Percentiles rank a stretch among this genome's conserved stretches.
Evolutionary conservation across 2,329 filamentous ascomycete genomes (phyloP).

Genomic region (Aspergillus felis): DNA sequence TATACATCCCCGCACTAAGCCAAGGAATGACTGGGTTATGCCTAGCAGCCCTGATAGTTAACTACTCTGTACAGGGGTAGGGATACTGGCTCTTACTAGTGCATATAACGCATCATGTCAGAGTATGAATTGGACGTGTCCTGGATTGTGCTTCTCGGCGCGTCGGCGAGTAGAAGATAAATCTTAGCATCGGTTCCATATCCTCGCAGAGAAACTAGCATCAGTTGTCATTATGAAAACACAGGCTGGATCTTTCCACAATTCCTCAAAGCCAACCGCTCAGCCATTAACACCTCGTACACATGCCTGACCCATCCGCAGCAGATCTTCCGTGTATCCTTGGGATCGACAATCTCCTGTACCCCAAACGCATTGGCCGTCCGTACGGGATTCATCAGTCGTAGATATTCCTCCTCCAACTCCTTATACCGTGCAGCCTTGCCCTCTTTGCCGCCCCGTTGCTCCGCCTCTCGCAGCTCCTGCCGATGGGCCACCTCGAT

Average conservation of each 20-base stretch:
- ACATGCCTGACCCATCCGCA: constrained; percentile 55
- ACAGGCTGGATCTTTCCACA: constrained; percentile 42
- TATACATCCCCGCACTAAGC: too few species aligned
- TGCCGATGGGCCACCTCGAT: constrained; percentile 62
- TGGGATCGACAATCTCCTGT: constrained; percentile 63
- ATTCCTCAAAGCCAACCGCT: constrained; percentile 44
- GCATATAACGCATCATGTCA: too few species aligned
- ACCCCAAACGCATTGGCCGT: constrained; percentile 62
- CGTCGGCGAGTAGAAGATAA: too few species aligned
- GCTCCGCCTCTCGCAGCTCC: constrained; percentile 54
- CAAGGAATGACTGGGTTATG: too few species aligned
- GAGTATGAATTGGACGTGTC: too few species aligned
- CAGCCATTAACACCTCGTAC: constrained; percentile 51
- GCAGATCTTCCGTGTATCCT: constrained; percentile 53
- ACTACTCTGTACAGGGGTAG: too few species aligned
- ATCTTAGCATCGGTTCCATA: too few species aligned
- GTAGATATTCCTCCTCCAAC: constrained; percentile 56
- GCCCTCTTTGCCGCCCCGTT: constrained; percentile 44
- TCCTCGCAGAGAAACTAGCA: too few species aligned
- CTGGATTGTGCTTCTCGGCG: too few species aligned
- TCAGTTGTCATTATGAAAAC: constrained; percentile 41
- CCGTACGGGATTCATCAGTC: constrained; percentile 62
- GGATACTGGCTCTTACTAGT: too few species aligned
- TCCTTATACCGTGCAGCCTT: constrained; percentile 52
- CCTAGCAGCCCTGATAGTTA: too few species aligned